Base-by-base conservation (phyloP, 2,329 filamentous ascomycete species). In the Stagonosporopsis rhizophila region DNA sequence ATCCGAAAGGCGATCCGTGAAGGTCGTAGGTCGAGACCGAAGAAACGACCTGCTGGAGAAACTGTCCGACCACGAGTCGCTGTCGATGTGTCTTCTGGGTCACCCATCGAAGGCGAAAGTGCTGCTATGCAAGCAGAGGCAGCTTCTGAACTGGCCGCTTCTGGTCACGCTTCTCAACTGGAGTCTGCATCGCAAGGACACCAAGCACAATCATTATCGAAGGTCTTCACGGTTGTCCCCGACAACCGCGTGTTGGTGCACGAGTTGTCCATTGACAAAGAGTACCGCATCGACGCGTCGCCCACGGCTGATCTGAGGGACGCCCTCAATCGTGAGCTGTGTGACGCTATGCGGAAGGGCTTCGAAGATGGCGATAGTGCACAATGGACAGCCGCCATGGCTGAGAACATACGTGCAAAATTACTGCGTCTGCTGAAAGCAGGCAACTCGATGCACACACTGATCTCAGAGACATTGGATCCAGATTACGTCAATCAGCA, bases 231-330 rank as follows among this genome's bases (percentile, higher is more conserved):
- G 8, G 78, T 82, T 6, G 80, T 93, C 41, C 90, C 90, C 0
- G 84, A 88, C 56, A 95, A 94, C 66, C 83, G 91, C 23, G 79
- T 90, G 11, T 80, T 94, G 15, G 87, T 92, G 0, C 91, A 94
- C 70, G 91, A 94, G 76, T 78, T 95, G 40, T 88, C 89, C 8
- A 89, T 95, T 63, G 90, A 94, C 74, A 88, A 87, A 64, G 87
- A 92, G 64, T 94, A 89, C 71, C 86, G 88, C 44, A 87, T 94
- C 41, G 87, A 90, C 44, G 65, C 73, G 27, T 71, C 73, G 80
- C 73, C 82, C 80, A 72, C 85, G 82, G 76, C 86, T 81, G 73
- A 80, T 57, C 52, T 81, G 41, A 83, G 86, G 76, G 78, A 87
- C 81, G 81, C 85, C 75, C 70, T 86, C 72, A 78, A 89, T 72